Conservation (phyloP, 2,329 filamentous ascomycete species). For the Paecilomyces dactylethromorphus region DNA sequence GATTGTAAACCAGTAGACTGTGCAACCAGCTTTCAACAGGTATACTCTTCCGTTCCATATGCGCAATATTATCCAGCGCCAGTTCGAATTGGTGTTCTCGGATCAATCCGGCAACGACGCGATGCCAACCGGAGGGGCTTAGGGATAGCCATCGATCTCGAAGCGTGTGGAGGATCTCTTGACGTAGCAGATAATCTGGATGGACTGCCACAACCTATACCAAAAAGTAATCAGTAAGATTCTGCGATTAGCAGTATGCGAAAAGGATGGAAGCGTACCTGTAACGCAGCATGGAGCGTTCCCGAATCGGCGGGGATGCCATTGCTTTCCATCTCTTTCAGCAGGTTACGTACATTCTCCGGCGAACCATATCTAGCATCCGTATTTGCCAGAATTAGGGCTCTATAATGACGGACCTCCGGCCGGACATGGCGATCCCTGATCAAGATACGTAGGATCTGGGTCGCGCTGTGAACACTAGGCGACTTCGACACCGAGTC, state of each 20-base stretch:
- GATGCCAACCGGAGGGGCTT: conserved; percentile 56
- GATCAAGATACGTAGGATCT: conserved; percentile 33
- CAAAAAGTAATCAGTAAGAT: neutral
- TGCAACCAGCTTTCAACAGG: conserved; percentile 65
- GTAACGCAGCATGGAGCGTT: conserved; percentile 66
- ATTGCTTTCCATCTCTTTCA: conserved; percentile 63
- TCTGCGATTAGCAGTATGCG: neutral
- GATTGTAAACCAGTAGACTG: conserved; percentile 67
- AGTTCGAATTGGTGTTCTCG: conserved; percentile 78
- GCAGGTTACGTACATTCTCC: conserved; percentile 53
- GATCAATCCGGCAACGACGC: conserved; percentile 66
- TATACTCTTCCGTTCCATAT: conserved; percentile 54
- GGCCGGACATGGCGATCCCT: conserved; percentile 29
- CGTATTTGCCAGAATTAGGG: conserved; percentile 66
- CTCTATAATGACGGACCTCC: conserved; percentile 54
- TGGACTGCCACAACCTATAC: conserved; percentile 66
- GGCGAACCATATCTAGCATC: conserved; percentile 60
- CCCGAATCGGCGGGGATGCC: conserved; percentile 58
- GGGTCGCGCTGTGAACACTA: conserved; percentile 19
- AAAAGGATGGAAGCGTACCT: conserved; percentile 35
- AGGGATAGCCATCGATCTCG: conserved; percentile 63
- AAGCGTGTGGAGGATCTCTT: conserved; percentile 59
- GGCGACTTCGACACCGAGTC: conserved; percentile 15
- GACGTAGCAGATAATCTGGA: conserved; percentile 73
- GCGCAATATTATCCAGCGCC: conserved; percentile 63